Percentiles rank a stretch among this genome's conserved stretches.
Evolutionary conservation across 768 basidiomycete genomes (phyloP).

Genomic region (Russula foetens): DNA sequence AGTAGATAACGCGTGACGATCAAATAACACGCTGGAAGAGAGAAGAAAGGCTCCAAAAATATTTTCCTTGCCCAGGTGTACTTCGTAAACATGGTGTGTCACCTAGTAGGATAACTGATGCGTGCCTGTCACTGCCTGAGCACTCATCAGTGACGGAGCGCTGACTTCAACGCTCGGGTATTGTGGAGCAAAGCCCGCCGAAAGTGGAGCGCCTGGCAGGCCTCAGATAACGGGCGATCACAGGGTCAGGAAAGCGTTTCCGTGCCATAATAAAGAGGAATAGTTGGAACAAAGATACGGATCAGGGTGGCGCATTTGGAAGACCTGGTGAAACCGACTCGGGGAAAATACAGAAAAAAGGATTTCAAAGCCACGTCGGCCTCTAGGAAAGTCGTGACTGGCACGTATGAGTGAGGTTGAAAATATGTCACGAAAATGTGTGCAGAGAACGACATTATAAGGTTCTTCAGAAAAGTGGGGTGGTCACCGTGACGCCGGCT

Average conservation of each 20-base stretch:
- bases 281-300: background rate
- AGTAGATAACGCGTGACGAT: too few species aligned
- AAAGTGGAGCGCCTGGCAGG: background rate
- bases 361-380: background rate
- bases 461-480: too few species aligned
- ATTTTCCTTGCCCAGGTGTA: background rate
- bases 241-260: background rate
- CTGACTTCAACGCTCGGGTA: background rate
- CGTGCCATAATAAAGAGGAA: background rate
- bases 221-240: slow-evolving; percentile 1
- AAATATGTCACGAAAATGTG: too few species aligned
- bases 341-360: background rate
- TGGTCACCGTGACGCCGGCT: too few species aligned
- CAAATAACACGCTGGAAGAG: background rate
- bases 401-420: too few species aligned
- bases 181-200: slow-evolving; percentile 6
- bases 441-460: too few species aligned
- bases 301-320: background rate
- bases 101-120: background rate
- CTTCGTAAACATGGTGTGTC: too few species aligned
- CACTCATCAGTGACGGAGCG: slow-evolving; percentile 12
- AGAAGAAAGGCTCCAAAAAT: background rate
- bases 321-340: background rate
- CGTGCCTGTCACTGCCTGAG: too few species aligned
- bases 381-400: too few species aligned